phyloP scores from a whole-genome alignment of 1,284 basidiomycete species.

The Microbotryum scabiosae region DNA sequence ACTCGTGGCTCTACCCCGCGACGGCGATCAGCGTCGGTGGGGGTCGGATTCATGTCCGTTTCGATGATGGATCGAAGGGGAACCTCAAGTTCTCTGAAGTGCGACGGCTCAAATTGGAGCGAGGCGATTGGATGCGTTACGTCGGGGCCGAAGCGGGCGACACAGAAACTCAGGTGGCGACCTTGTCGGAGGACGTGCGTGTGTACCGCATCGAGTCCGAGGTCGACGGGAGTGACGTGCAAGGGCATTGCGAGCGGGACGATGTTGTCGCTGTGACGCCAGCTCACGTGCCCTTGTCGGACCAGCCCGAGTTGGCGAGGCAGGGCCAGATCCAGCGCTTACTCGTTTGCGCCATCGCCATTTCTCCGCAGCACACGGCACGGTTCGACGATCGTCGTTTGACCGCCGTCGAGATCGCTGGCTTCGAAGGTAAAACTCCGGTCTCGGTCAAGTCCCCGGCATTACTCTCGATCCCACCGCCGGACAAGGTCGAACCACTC shows the following conservation, averaged over 20 bases:
- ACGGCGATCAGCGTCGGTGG: conserved; percentile 1
- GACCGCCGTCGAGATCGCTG: conserved; percentile 33
- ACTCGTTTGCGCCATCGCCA: conserved; percentile 4
- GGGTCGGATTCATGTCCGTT: conserved; percentile 7
- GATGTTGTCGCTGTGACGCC: conserved; percentile 43
- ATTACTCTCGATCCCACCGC: conserved; percentile 33
- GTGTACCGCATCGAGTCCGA: conserved; percentile 10
- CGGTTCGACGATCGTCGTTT: conserved; percentile 34
- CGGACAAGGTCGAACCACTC: not conserved
- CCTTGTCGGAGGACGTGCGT: not conserved
- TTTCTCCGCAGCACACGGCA: not conserved
- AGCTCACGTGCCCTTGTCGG: conserved; percentile 40
- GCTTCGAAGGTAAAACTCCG: conserved; percentile 47
- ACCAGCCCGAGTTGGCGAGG: not conserved
- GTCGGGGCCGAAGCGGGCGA: conserved; percentile 4
- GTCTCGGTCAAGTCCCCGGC: conserved; percentile 46
- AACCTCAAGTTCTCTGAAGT: conserved; percentile 13
- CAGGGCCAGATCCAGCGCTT: not conserved
- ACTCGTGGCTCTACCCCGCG: conserved; percentile 15
- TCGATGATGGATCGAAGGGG: conserved; percentile 22
- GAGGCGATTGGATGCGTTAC: conserved; percentile 13
- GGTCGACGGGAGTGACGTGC: conserved; percentile 28
- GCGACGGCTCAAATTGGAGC: conserved; percentile 15
- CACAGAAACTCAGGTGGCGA: conserved; percentile 2
- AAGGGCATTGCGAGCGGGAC: conserved; percentile 29